Percentiles rank a stretch among this genome's conserved stretches.
Conservation (phyloP, 495 filamentous ascomycete genomes). For the Pseudevernia furfuracea region DNA sequence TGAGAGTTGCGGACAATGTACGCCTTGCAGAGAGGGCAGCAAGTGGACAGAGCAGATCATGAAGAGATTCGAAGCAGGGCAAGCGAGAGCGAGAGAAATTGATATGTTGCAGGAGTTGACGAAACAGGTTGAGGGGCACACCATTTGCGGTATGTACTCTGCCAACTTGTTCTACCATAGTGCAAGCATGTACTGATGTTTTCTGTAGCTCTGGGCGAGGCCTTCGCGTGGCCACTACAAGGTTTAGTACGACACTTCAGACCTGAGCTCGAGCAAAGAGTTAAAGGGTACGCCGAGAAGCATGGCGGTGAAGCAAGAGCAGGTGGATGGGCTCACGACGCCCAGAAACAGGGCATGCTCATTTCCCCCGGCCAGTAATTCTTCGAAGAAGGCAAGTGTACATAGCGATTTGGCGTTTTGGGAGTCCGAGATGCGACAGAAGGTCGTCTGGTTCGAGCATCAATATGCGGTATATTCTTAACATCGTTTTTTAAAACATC, state of each 20-base stretch:
- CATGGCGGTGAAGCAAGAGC: constrained; percentile 64
- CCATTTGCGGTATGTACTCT: constrained; percentile 70
- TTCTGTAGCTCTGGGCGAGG: constrained; percentile 71
- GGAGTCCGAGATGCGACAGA: background rate
- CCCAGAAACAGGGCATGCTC: constrained; percentile 68
- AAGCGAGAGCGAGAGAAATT: constrained; percentile 83
- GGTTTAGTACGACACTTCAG: constrained; percentile 96
- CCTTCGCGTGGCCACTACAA: constrained; percentile 97
- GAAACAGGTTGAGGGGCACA: constrained; percentile 98
- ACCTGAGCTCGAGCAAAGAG: constrained; percentile 85
- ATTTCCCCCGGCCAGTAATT: constrained; percentile 77
- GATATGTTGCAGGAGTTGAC: constrained; percentile 99
- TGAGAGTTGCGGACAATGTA: constrained; percentile 97
- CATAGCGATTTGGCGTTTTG: constrained; percentile 20
- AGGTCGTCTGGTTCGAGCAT: background rate
- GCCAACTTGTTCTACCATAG: background rate
- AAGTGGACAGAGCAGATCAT: constrained; percentile 99
- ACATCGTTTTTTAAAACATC: background rate
- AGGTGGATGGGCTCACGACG: constrained; percentile 79
- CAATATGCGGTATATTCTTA: background rate
- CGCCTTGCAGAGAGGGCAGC: constrained; percentile 91
- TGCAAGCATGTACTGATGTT: background rate
- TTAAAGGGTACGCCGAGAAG: constrained; percentile 64
- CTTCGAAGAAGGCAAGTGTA: constrained; percentile 29
- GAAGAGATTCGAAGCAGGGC: constrained; percentile 85